These are phyloP conservation scores for Mucor irregularis DNA, from an alignment of 371 early-diverging fungal species.

Conservation along the genomic window DNA sequence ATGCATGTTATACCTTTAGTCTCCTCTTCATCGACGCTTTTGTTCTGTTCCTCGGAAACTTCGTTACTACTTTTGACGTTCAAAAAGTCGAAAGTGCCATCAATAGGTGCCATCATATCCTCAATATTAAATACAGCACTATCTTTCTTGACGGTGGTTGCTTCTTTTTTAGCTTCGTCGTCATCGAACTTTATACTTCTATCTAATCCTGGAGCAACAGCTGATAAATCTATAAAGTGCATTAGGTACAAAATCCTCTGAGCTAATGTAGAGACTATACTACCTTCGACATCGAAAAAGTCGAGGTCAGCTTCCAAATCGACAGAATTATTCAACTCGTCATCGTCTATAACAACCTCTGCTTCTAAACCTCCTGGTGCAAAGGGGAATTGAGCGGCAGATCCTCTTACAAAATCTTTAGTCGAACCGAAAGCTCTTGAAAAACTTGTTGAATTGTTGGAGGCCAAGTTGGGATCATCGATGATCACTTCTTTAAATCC, in stretches of 20 bases:
- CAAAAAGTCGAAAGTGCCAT: slow-evolving; percentile 49
- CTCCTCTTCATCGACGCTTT: slow-evolving; percentile 19
- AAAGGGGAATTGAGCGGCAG: slow-evolving; percentile 75
- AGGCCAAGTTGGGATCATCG: slow-evolving; percentile 48
- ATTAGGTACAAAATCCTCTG: neutral
- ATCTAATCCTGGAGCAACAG: slow-evolving; percentile 67
- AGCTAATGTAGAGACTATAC: neutral
- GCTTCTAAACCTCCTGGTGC: slow-evolving; percentile 73
- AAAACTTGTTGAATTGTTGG: slow-evolving; percentile 78
- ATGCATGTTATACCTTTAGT: neutral
- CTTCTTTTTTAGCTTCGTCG: slow-evolving; percentile 6
- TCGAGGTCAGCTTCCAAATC: slow-evolving; percentile 35
- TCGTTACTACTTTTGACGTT: slow-evolving; percentile 32
- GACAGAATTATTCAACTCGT: slow-evolving; percentile 31
- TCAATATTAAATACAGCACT: slow-evolving; percentile 54
- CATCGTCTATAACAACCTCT: slow-evolving; percentile 34
- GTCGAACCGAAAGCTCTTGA: slow-evolving; percentile 63
- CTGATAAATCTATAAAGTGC: slow-evolving; percentile 1
- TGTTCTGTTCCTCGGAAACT: neutral
- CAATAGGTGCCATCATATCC: slow-evolving; percentile 48
- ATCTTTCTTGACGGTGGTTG: slow-evolving; percentile 8
- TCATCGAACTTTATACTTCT: slow-evolving; percentile 56
- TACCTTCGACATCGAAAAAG: slow-evolving; percentile 34
- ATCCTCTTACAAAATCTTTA: slow-evolving; percentile 75
- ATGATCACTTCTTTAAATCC: slow-evolving; percentile 50